Evolutionary conservation across 805 yeast genomes (phyloP), one percentile per base, ranked within the genome.

Genomic region (Pichia gijzeniarum): DNA sequence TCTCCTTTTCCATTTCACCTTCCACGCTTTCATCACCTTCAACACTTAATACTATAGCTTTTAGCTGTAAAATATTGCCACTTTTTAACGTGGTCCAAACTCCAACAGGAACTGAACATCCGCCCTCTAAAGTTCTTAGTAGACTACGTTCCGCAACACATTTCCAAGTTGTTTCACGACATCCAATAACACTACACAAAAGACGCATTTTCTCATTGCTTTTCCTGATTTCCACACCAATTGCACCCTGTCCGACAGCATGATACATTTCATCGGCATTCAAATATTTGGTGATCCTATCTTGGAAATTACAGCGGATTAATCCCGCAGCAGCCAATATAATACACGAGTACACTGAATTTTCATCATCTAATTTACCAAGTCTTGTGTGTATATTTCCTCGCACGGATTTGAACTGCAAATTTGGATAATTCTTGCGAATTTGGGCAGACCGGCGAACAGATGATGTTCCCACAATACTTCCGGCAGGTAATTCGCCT

Each of bases 211-310:
- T 67, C 5, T 63, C 58, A 63, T 93, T 96, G 48, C 73, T 76
- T 48, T 74, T 74, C 56, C 95, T 76, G 53, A 91, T 86, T 67
- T 93, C 99, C 22, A 93, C 70, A 17, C 98, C 99, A 38, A 93
- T 67, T 0, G 98, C 98, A 52, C 99, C 99, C 69, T 93, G 99
- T n/a, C 99, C 99, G 38, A 93, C 96, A 1, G 99, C 96, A 61
- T 91, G 86, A 61, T 80, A 84, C 95, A 91, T 86, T 45, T 82
- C 85, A 30, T 86, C 84, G 5, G 80, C 73, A 45, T 82, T 78
- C 51, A 93, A 71, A 52, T 71, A 74, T 51, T 76, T 71, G 5
- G 96, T 80, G 59, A 93, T 88, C 62, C 97, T 72, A 53, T 78
- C 63, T n/a, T 76, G 79, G 43, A 90, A 67, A 12, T 81, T 85